A percentile compares a stretch with the other conserved stretches of the same genome.
phyloP scores from a whole-genome alignment of 768 basidiomycete genomes.

The Cantharellus anzutake region DNA sequence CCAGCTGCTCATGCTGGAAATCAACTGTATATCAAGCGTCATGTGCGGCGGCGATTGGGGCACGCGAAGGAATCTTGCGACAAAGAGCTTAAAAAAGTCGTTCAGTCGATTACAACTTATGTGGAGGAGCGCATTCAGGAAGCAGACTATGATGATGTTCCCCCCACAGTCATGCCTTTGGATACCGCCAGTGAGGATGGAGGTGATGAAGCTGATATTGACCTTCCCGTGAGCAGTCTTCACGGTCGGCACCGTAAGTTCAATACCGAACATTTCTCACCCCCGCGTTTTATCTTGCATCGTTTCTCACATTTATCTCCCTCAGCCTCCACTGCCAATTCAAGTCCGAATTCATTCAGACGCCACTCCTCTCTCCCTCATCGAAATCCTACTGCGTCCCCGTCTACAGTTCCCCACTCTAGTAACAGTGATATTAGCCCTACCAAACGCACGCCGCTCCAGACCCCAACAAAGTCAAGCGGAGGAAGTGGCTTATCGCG shows the following conservation, averaged over 20 bases:
- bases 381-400: background rate
- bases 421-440: slow-evolving; percentile 21
- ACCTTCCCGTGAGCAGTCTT: slow-evolving; percentile 24
- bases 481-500: slow-evolving; percentile 35
- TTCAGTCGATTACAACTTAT: slow-evolving; percentile 83
- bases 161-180: background rate
- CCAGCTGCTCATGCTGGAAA: background rate
- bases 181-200: slow-evolving; percentile 39
- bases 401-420: slow-evolving; percentile 1
- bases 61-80: slow-evolving; percentile 93
- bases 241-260: slow-evolving; percentile 8
- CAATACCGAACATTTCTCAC: slow-evolving; percentile 8
- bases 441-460: slow-evolving; percentile 25
- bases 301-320: slow-evolving; percentile 32
- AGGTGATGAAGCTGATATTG: slow-evolving; percentile 54
- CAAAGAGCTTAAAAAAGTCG: slow-evolving; percentile 85
- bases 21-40: slow-evolving; percentile 37
- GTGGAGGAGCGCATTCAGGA: slow-evolving; percentile 82
- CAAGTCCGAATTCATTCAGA: slow-evolving; percentile 42
- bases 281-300: slow-evolving; percentile 47
- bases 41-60: slow-evolving; percentile 83
- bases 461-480: slow-evolving; percentile 3
- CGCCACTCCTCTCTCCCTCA: slow-evolving; percentile 17
- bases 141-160: background rate
- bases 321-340: slow-evolving; percentile 10